Evolutionary conservation across 2,329 filamentous ascomycete genomes (phyloP).

Genomic region (Byssoonygena ceratinophila): DNA sequence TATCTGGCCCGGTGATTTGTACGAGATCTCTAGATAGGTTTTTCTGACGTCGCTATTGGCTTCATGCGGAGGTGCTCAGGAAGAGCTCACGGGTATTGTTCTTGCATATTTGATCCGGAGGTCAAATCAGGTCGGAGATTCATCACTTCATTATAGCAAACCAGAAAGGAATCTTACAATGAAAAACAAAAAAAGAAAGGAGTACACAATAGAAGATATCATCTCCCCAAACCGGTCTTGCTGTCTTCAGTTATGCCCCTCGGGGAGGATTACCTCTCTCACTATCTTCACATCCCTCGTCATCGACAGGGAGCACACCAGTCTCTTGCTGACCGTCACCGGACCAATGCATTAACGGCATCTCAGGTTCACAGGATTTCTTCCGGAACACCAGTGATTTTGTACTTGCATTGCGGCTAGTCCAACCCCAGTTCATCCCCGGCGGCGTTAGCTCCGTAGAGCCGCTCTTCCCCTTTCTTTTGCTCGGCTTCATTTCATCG

Average conservation of each 20-base stretch:
- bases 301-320: conserved; percentile 10
- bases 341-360: conserved; percentile 7
- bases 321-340: conserved; percentile 13
- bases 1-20: not conserved
- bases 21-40: too few relatives aligned
- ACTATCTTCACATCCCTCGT: conserved; percentile 2
- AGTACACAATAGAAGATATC: too few relatives aligned
- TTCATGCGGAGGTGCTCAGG: too few relatives aligned
- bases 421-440: conserved; percentile 6
- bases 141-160: not conserved
- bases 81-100: too few relatives aligned
- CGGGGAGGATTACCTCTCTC: not conserved
- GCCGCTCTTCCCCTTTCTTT: not conserved
- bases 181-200: too few relatives aligned
- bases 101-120: not conserved
- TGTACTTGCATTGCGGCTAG: not conserved
- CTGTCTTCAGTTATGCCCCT: not conserved
- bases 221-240: too few relatives aligned
- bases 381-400: conserved; percentile 5
- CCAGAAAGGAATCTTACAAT: too few relatives aligned
- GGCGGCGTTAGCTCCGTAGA: not conserved
- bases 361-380: conserved; percentile 5
- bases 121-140: not conserved
- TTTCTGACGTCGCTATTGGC: too few relatives aligned
- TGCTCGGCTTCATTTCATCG: not conserved